phyloP scores from a whole-genome alignment of 2,329 filamentous ascomycete genomes.

The Trichoderma endophyticum region DNA sequence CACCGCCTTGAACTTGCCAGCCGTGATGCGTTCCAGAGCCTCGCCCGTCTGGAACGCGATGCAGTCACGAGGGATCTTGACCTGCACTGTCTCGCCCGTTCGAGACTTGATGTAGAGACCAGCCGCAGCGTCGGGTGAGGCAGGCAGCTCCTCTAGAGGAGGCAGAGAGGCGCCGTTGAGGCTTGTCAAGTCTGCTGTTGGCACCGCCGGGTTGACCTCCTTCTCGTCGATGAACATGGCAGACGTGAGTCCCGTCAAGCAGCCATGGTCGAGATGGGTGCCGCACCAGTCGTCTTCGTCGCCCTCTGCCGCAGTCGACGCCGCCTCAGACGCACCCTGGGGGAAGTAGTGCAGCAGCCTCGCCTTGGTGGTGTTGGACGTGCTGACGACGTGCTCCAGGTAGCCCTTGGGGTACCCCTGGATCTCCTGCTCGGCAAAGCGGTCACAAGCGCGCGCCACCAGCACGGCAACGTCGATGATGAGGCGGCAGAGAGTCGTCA shows the following conservation, averaged over 20 bases:
- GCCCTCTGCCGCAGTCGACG: constrained; percentile 32
- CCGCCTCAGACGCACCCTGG: constrained; percentile 37
- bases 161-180: constrained; percentile 34
- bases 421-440: constrained; percentile 77
- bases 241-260: constrained; percentile 87
- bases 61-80: constrained; percentile 85
- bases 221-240: constrained; percentile 94
- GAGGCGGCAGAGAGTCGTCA: constrained; percentile 73
- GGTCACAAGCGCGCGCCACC: constrained; percentile 87
- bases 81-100: constrained; percentile 77
- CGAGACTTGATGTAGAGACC: constrained; percentile 94
- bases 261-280: constrained; percentile 86
- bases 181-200: constrained; percentile 22
- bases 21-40: constrained; percentile 83
- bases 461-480: constrained; percentile 88
- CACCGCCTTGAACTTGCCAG: constrained; percentile 88
- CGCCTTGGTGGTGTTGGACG: constrained; percentile 85
- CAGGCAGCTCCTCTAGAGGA: constrained; percentile 65
- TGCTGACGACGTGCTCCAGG: constrained; percentile 80
- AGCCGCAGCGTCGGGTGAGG: constrained; percentile 77
- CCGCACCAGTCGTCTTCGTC: constrained; percentile 91
- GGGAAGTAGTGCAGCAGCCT: constrained; percentile 92
- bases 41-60: constrained; percentile 96
- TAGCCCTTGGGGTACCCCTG: constrained; percentile 73
- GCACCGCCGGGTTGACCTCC: constrained; percentile 36